Evolutionary conservation across 108 stramenopile genomes (phyloP), one percentile per base, ranked within the genome.

Genomic region (Mayamaea pseudoterrestris): DNA sequence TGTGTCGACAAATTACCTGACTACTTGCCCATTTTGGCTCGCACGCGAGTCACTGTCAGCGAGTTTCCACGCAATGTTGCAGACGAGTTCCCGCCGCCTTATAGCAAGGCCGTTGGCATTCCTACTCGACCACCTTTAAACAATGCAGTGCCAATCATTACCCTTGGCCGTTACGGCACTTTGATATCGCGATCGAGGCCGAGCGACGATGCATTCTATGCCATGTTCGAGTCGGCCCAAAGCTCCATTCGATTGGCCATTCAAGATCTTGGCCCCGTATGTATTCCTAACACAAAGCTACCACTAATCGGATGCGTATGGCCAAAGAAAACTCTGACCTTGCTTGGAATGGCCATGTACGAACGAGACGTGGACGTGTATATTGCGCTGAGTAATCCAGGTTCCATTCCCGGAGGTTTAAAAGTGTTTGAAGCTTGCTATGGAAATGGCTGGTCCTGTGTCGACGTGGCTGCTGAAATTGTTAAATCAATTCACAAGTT

Each of bases 401-500:
- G 55, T 31, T 55, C 59, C 1, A 55, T 65, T 18, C 68, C 68
- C 0, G 68, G 59, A 23, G 64, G 64, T 29, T 32, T 69, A 30
- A 51, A 45, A 21, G 42, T 43, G 1, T 61, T 61, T 5, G 68
- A 60, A 31, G 63, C 63, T 11, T 52, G 51, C 25, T 69, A 65
- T 43, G 68, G 68, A 11, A 69, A 69, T 34, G 68, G 68, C 16
- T 69, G 68, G 68, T 30, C 51, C 28, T 69, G 68, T 34, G 54
- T 60, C 11, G 68, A 69, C 49, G 68, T 69, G 0, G 68, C 68
- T 1, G 58, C 68, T 17, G 68, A 69, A 43, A 69, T 69, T 41
- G 50, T 69, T 45, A 65, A 69, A 39, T 22, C 43, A 6, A 69
- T 69, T 11, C 35, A 65, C 35, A 65, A 69, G 18, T 30, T 31